Base-by-base conservation (phyloP, 805 yeast genomes). In the Metahyphopichia silvanorum region DNA sequence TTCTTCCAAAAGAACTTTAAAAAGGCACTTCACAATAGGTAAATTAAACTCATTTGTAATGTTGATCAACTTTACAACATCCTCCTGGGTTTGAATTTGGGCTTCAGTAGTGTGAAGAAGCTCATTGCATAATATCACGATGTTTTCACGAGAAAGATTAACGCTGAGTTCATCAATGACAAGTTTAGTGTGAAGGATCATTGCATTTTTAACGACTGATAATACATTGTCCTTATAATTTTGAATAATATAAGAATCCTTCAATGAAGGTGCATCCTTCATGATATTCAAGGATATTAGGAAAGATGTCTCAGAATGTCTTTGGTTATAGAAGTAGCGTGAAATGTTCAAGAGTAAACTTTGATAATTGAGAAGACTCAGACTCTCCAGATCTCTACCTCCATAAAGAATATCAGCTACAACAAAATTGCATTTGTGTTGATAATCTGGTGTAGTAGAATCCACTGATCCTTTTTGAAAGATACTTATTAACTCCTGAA, bases 41-140 rank as follows among this genome's bases (percentile, higher is more conserved):
- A 66, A 41, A 29, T 57, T 61, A 38, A 65, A 65, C 33, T 63
- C 71, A 31, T 60, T 54, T 4, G 53, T 46, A 2, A 29, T 19
- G 6, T 24, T 11, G 3, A 49, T 35, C 15, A 43, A 15, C 5
- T 31, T 28, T n/a, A 28, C 27, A 9, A 61, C 38, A 20, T 57
- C 59, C 28, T 14, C 13, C 12, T 33, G 8, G 18, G 16, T 5
- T 24, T 14, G 9, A 26, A 26, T 19, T 23, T 31, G 12, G 10
- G 11, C 27, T 27, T 21, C 16, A 4, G 12, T 11, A 6, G 14
- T 16, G 21, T 25, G 27, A 3, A 49, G 26, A 7, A 55, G 16
- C 8, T 37, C 15, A 31, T 51, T 49, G 12, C 55, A 42, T 9
- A 59, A 24, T 2, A 24, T 14, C 6, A 51, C 43, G 7, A 48